Evolutionary conservation across 2,329 filamentous ascomycete genomes (phyloP).

Genomic region (Trichoderma asperellum): DNA sequence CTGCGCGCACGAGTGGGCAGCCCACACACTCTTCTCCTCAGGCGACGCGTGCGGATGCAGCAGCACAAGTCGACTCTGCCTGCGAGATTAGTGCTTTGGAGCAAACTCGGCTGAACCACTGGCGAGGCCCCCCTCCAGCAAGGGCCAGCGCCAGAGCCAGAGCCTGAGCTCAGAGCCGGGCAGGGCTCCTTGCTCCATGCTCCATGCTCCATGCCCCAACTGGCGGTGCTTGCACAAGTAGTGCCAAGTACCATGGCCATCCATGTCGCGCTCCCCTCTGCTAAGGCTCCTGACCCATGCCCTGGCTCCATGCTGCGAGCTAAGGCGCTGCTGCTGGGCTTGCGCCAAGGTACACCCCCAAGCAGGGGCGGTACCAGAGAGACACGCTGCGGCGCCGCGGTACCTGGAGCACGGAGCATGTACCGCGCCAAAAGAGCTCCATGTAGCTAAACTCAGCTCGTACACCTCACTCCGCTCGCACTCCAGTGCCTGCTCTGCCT

Average conservation of each 20-base stretch:
- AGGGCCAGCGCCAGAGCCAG: slow-evolving; percentile 15
- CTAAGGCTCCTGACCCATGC: slow-evolving; percentile 15
- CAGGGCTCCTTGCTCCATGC: slow-evolving; percentile 24
- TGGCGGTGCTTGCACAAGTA: neutral
- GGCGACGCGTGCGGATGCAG: slow-evolving; percentile 30
- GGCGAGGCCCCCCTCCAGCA: slow-evolving; percentile 16
- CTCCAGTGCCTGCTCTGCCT: slow-evolving; percentile 2
- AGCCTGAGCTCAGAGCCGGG: slow-evolving; percentile 7
- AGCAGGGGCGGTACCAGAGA: slow-evolving; percentile 6
- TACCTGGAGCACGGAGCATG: slow-evolving; percentile 14
- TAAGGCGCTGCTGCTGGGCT: neutral
- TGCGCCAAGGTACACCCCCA: neutral
- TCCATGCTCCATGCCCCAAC: slow-evolving; percentile 23
- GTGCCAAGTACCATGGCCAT: neutral
- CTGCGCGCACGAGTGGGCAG: slow-evolving; percentile 3
- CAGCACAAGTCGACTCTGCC: slow-evolving; percentile 30
- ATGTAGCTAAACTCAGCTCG: slow-evolving; percentile 24
- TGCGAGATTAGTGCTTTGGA: neutral
- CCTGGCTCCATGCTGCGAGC: slow-evolving; percentile 17
- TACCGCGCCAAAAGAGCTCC: neutral
- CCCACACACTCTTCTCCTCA: slow-evolving; percentile 21
- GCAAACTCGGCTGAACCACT: slow-evolving; percentile 25
- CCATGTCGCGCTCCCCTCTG: too few species aligned
- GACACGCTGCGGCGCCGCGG: neutral
- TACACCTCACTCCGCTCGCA: slow-evolving; percentile 22